Base-by-base conservation (phyloP, 768 basidiomycete genomes). In the Hygrocybe coccinea region DNA sequence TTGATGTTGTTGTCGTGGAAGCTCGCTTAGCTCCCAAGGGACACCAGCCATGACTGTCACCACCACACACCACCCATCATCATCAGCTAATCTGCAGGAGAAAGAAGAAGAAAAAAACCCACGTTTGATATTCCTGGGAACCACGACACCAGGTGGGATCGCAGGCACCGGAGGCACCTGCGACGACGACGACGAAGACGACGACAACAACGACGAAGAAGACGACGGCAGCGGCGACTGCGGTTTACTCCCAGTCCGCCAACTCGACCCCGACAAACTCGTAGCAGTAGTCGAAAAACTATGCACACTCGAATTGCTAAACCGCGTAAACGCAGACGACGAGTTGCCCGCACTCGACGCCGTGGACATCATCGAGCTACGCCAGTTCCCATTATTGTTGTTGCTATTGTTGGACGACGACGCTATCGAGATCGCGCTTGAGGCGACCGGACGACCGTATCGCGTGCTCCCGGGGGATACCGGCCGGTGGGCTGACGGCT, bases 71-170 rank as follows among this genome's bases (percentile, higher is more conserved):
- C n/a, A 33, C 47, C 52, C 17, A 46, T 46, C 38, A 56, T 51
- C 49, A 21, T 35, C 55, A 50, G 19, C 52, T 12, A 17, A 54
- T 29, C 6, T 21, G 10, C 17, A 41, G 34, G 11, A 39, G 25
- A 25, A 50, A 43, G 15, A 48, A 12, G 56, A 57, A 19, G 41
- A 51, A 24, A 14, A 38, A 53, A 49, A 80, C 87, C 70, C 65
- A 92, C 91, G 75, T 79, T 93, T 93, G 78, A 92, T 76, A 69
- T 91, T 92, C 77, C 79, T 84, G 52, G 84, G 82, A 19, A 79
- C 19, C 58, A 47, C 46, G 57, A 52, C 35, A 60, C 49, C 24
- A 57, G 38, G 21, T 48, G 57, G 35, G 45, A 52, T 5, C 51
- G 43, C 34, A 55, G 45, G 33, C 3, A 14, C 21, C 11, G 24